Base-by-base conservation (phyloP, 2,329 filamentous ascomycete genomes). In the Clonostachys solani region DNA sequence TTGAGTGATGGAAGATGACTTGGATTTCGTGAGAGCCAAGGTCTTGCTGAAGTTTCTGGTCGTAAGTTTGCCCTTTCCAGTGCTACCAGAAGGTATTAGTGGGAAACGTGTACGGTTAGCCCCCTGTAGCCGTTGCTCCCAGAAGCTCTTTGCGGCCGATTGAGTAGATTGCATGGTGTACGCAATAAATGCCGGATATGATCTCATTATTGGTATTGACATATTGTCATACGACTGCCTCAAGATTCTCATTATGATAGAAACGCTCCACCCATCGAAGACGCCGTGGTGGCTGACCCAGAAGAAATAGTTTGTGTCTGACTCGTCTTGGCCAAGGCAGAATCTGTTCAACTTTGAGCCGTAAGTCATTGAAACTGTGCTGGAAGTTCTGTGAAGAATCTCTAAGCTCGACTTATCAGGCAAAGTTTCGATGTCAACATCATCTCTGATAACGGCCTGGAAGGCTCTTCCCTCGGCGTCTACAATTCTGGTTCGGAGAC, bases 271-370 rank as follows among this genome's bases (percentile, higher is more conserved):
- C 6, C 45, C 45, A 33, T 46, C 45, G 34, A 42, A 46, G 9
- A 19, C 29, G 10, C 37, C 38, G 6, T 46, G 49, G 23, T 63
- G 60, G 2, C 51, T 49, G 5, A 56, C 57, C 49, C 55, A 58
- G 5, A 59, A 49, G 12, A 62, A 57, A 47, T 10, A 63, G 55
- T 7, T 42, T 4, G 46, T 41, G 13, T 41, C 29, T 9, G 6
- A 18, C 8, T 50, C 50, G 9, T 48, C 17, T 5, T 51, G 40
- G 5, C 49, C 43, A 3, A 52, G 34, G 37, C 19, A 17, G 47
- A 43, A 34, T 33, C 37, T 40, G 49, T 44, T 48, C 19, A 52
- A 45, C 1, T 41, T 43, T 36, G 47, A 47, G 12, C 49, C 51
- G 17, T 52, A 49, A 6, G 44, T 44, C 49, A 52, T 49, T 29